phyloP scores from a whole-genome alignment of 768 basidiomycete species.

The Psilocybe subaeruginosa region DNA sequence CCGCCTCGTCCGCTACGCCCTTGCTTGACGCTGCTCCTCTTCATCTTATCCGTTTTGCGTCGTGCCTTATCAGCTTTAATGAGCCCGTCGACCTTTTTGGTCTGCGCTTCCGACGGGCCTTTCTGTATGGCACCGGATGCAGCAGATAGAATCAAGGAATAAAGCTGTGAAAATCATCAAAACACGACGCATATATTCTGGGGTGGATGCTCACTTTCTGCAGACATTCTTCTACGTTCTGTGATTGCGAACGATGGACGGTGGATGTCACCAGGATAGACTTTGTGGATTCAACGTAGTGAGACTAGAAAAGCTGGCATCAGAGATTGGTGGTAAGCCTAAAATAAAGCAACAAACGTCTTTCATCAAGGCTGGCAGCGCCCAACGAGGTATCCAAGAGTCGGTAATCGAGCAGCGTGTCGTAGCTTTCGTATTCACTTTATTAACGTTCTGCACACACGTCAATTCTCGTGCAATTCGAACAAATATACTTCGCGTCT shows the following conservation, averaged over 20 bases:
- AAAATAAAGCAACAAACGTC: slow-evolving; percentile 3
- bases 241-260: slow-evolving; percentile 73
- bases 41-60: slow-evolving; percentile 52
- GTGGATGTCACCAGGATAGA: slow-evolving; percentile 73
- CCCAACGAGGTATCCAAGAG: slow-evolving; percentile 22
- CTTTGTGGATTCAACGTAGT: slow-evolving; percentile 58
- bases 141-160: slow-evolving; percentile 49
- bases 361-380: slow-evolving; percentile 11
- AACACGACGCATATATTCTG: slow-evolving; percentile 1
- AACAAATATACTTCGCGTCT: slow-evolving; percentile 9
- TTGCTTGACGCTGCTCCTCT: slow-evolving; percentile 55
- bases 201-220: slow-evolving; percentile 49
- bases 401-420: slow-evolving; percentile 60
- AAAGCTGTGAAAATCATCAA: slow-evolving; percentile 45
- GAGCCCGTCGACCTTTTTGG: slow-evolving; percentile 51
- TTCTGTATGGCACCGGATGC: slow-evolving; percentile 50
- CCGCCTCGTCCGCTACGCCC: slow-evolving; percentile 20
- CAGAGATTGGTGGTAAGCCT: background rate
- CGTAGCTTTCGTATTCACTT: slow-evolving; percentile 84
- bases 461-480: background rate
- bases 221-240: slow-evolving; percentile 76
- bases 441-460: slow-evolving; percentile 74
- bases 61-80: slow-evolving; percentile 49
- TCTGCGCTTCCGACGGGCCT: slow-evolving; percentile 58
- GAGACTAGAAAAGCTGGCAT: slow-evolving; percentile 34